Percentiles rank a stretch among this genome's conserved stretches.
Conservation (phyloP, 805 yeast species). For the Babjeviella inositovora region DNA sequence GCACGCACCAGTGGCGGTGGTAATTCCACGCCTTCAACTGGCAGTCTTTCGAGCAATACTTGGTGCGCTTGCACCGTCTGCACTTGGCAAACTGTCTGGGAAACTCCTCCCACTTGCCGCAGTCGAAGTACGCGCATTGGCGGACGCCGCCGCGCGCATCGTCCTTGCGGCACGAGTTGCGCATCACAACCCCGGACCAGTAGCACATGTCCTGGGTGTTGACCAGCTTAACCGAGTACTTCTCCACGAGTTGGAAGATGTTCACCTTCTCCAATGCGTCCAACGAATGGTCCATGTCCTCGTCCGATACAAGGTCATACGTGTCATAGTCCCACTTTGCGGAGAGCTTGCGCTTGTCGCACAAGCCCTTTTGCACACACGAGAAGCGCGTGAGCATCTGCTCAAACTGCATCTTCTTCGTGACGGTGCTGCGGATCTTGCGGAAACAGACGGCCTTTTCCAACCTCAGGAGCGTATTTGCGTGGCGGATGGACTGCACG, state of each 20-base stretch:
- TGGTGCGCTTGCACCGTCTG: slow-evolving; percentile 84
- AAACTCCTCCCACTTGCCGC: slow-evolving; percentile 86
- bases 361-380: slow-evolving; percentile 13
- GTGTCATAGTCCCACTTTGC: slow-evolving; percentile 22
- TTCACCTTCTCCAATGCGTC: slow-evolving; percentile 37
- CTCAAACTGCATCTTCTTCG: too few relatives aligned
- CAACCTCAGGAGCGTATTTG: too few relatives aligned
- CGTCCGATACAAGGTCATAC: slow-evolving; percentile 18
- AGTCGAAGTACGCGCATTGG: slow-evolving; percentile 85
- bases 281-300: slow-evolving; percentile 19
- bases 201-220: slow-evolving; percentile 73
- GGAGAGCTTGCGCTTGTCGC: slow-evolving; percentile 13
- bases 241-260: slow-evolving; percentile 82
- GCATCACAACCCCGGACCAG: slow-evolving; percentile 97
- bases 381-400: too few relatives aligned
- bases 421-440: too few relatives aligned
- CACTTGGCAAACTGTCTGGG: slow-evolving; percentile 94
- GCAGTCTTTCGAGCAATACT: slow-evolving; percentile 86
- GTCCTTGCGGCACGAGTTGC: slow-evolving; percentile 88
- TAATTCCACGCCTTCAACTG: slow-evolving; percentile 85
- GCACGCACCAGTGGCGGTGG: slow-evolving; percentile 89
- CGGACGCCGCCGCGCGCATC: slow-evolving; percentile 79
- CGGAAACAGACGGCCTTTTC: too few relatives aligned
- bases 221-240: slow-evolving; percentile 54
- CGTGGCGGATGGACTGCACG: too few relatives aligned